Conservation (phyloP, 768 basidiomycete species). For the Fomitopsis serialis region DNA sequence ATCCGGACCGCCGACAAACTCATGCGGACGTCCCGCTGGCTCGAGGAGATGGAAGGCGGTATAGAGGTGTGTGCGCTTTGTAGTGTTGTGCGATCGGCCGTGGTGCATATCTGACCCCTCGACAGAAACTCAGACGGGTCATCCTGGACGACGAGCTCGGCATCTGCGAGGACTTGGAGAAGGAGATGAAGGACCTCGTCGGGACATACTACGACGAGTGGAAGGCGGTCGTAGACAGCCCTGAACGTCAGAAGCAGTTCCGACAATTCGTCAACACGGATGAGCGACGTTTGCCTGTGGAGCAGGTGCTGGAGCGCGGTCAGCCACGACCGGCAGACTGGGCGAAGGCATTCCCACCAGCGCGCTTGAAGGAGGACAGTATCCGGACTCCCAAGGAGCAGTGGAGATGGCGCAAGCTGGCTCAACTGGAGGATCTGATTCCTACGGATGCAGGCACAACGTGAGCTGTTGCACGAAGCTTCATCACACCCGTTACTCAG, state of each 20-base stretch:
- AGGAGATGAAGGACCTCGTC: slow-evolving; percentile 59
- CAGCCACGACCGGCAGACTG: slow-evolving; percentile 65
- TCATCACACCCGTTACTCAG: neutral
- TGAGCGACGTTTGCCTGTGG: slow-evolving; percentile 39
- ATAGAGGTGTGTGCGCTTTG: slow-evolving; percentile 37
- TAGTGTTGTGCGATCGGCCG: neutral
- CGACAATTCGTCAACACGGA: slow-evolving; percentile 49
- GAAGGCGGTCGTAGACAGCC: slow-evolving; percentile 54
- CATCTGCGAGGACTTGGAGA: slow-evolving; percentile 64
- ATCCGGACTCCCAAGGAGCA: slow-evolving; percentile 38
- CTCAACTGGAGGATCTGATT: slow-evolving; percentile 41
- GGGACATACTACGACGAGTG: slow-evolving; percentile 68
- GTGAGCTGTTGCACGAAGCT: slow-evolving; percentile 21
- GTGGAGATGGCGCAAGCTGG: slow-evolving; percentile 56
- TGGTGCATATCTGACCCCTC: too few relatives aligned
- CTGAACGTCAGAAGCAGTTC: slow-evolving; percentile 43
- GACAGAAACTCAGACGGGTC: slow-evolving; percentile 53
- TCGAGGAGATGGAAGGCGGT: slow-evolving; percentile 65
- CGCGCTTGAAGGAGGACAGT: slow-evolving; percentile 36
- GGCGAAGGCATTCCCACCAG: slow-evolving; percentile 49
- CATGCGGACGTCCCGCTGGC: slow-evolving; percentile 69
- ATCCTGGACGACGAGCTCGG: slow-evolving; percentile 68
- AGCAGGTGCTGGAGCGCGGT: slow-evolving; percentile 54
- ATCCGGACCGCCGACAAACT: slow-evolving; percentile 70
- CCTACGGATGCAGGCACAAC: slow-evolving; percentile 43